A percentile compares a stretch with the other conserved stretches of the same genome.
Conservation (phyloP, 306 rosid genomes). For the Dryas drummondii region DNA sequence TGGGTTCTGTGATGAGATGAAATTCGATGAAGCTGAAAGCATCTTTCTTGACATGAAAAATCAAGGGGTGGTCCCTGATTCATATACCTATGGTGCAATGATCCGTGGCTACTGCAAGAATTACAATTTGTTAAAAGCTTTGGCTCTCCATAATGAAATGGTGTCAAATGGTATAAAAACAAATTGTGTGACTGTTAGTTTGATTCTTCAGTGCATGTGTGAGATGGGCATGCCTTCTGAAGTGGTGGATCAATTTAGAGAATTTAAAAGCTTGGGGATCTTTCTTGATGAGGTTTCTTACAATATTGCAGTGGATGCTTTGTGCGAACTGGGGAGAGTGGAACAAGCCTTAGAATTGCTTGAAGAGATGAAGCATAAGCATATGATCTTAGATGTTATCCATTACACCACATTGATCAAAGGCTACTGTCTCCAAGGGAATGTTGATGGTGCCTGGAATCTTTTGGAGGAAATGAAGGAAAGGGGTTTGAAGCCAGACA, state of each 20-base stretch:
- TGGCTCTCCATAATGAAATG: slow-evolving; percentile 53
- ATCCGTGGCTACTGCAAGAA: slow-evolving; percentile 72
- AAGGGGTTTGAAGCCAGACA: slow-evolving; percentile 64
- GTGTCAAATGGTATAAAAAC: slow-evolving; percentile 59
- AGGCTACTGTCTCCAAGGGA: slow-evolving; percentile 56
- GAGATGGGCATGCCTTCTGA: slow-evolving; percentile 57
- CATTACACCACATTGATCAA: slow-evolving; percentile 78
- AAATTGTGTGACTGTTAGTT: slow-evolving; percentile 59
- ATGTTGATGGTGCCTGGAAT: slow-evolving; percentile 35
- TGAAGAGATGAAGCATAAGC: slow-evolving; percentile 58
- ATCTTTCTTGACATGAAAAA: slow-evolving; percentile 61
- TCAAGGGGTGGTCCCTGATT: slow-evolving; percentile 61
- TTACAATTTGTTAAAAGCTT: slow-evolving; percentile 48
- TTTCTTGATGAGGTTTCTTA: slow-evolving; percentile 62
- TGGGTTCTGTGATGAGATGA: slow-evolving; percentile 73
- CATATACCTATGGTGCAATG: slow-evolving; percentile 47
- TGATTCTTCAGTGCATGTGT: slow-evolving; percentile 64
- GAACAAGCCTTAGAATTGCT: slow-evolving; percentile 59
- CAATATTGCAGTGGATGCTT: slow-evolving; percentile 61
- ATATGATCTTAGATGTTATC: slow-evolving; percentile 51
- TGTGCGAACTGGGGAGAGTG: slow-evolving; percentile 61
- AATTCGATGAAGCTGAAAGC: slow-evolving; percentile 51
- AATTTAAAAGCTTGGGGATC: slow-evolving; percentile 46
- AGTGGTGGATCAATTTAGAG: slow-evolving; percentile 48
- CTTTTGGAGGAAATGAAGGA: slow-evolving; percentile 54